Base-by-base conservation (phyloP, 257 asterid genomes). In the Solanum ahanhuiri region DNA sequence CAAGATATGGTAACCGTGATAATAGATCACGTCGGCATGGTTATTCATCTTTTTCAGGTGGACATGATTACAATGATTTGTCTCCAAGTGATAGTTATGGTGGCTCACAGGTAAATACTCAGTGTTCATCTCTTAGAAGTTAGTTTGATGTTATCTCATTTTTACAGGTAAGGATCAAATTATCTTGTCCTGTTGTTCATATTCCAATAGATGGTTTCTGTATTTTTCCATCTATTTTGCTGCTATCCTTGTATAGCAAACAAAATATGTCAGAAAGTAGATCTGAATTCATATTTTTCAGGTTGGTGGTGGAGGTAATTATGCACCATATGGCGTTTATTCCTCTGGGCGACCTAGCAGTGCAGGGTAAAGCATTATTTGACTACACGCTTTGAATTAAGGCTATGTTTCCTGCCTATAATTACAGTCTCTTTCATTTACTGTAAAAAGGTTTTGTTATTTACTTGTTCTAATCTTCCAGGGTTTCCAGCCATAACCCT, bases 101-200 rank as follows among this genome's bases (percentile, higher is more conserved):
- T n/a, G 87, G 89, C 86, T 85, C 95, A 72, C 93, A 92, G 98
- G 98, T 93, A 91, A 39, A 48, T 81, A n/a, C 67, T 15, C 64
- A 30, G 73, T 71, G 30, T 86, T 60, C 72, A 41, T 22, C 76
- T 39, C 58, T 28, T 28, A 70, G 45, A 17, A n/a, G 30, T 64
- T 34, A 45, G 14, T 64, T 67, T 28, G 34, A 57, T 28, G 28
- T 85, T 25, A 43, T 69, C 39, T 54, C 51, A 41, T 14, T 63
- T 35, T 76, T 85, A 70, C 86, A n/a, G 43, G 39, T 17, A 17
- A 30, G 31, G 34, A 14, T 48, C 43, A 45, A 30, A 8, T 48
- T 18, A 48, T 48, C 28, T 45, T 79, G 39, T 28, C 57, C 83
- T 51, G 12, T 12, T 48, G 35, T 37, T 83, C 35, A 11, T 43